Evolutionary conservation across 1,139 yeast species (phyloP).

Genomic region (Nakaseomyces bracarensis): DNA sequence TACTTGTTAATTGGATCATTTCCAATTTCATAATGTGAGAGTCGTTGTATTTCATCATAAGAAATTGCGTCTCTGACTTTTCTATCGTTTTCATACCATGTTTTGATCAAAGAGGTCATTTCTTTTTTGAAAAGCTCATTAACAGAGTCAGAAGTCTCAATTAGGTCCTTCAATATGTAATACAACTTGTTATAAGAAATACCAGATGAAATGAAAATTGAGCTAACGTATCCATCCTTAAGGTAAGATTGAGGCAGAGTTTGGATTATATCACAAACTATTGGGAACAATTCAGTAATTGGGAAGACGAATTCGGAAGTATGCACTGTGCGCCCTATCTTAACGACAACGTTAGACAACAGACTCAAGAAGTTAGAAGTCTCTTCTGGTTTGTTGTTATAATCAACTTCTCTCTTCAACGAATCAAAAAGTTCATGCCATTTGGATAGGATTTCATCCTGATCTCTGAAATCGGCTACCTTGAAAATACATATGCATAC

Average conservation of each 20-base stretch:
- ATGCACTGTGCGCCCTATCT: constrained; percentile 42
- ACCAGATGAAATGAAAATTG: constrained; percentile 71
- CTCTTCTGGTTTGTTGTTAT: constrained; percentile 23
- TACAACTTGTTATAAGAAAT: constrained; percentile 63
- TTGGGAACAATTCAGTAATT: constrained; percentile 57
- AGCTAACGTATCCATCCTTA: constrained; percentile 49
- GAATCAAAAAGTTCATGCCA: constrained; percentile 58
- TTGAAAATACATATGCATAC: constrained; percentile 71
- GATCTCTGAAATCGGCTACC: constrained; percentile 69
- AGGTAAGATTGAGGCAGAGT: constrained; percentile 37
- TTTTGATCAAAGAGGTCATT: constrained; percentile 53
- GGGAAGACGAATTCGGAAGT: constrained; percentile 76
- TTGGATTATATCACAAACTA: constrained; percentile 35
- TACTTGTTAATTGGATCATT: constrained; percentile 31
- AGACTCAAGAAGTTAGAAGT: constrained; percentile 32
- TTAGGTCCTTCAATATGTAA: constrained; percentile 55
- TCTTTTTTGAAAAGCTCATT: constrained; percentile 42
- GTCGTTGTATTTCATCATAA: constrained; percentile 24
- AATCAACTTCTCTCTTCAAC: constrained; percentile 23
- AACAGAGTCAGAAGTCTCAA: constrained; percentile 55
- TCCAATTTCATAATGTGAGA: constrained; percentile 26
- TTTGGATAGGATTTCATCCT: constrained; percentile 61
- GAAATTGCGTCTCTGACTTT: constrained; percentile 49
- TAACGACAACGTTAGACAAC: constrained; percentile 36
- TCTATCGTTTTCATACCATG: constrained; percentile 59